Evolutionary conservation across 148 eudicot genomes (phyloP).

Genomic region (Camellia granthamiana): DNA sequence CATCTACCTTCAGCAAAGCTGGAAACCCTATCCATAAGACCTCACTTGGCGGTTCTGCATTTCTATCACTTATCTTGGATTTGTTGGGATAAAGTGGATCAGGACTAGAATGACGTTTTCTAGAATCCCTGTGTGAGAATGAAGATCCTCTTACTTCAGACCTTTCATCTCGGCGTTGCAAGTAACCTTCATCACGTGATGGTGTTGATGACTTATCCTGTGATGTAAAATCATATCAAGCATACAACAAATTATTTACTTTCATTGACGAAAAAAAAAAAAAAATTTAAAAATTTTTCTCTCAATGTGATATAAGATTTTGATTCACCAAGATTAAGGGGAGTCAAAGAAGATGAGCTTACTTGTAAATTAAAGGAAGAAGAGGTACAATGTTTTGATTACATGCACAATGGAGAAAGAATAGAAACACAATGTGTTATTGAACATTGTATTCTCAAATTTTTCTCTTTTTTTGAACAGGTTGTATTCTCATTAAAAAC

Average conservation of each 20-base stretch:
- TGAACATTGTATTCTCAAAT: too few relatives aligned
- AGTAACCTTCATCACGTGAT: constrained; percentile 44
- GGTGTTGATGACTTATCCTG: constrained; percentile 71
- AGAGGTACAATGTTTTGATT: not conserved
- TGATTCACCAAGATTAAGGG: not conserved
- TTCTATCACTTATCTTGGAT: constrained; percentile 38
- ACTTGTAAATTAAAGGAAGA: not conserved
- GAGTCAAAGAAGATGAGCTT: not conserved
- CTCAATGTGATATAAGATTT: not conserved
- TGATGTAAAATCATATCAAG: constrained; percentile 29
- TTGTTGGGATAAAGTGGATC: constrained; percentile 42
- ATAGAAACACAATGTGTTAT: not conserved
- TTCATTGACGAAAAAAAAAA: constrained; percentile 1
- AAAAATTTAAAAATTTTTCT: not conserved
- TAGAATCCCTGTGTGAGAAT: constrained; percentile 52
- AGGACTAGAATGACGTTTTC: constrained; percentile 43
- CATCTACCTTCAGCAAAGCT: constrained; percentile 64
- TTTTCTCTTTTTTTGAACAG: too few relatives aligned
- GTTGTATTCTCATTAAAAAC: too few relatives aligned
- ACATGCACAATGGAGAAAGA: constrained; percentile 5
- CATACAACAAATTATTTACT: constrained; percentile 5
- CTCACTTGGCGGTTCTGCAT: constrained; percentile 66
- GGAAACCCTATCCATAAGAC: constrained; percentile 87
- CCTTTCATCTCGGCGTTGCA: constrained; percentile 47
- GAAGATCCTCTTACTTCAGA: constrained; percentile 45